Evolutionary conservation across 1,139 yeast genomes (phyloP).

Genomic region (Scheffersomyces parashehatae): DNA sequence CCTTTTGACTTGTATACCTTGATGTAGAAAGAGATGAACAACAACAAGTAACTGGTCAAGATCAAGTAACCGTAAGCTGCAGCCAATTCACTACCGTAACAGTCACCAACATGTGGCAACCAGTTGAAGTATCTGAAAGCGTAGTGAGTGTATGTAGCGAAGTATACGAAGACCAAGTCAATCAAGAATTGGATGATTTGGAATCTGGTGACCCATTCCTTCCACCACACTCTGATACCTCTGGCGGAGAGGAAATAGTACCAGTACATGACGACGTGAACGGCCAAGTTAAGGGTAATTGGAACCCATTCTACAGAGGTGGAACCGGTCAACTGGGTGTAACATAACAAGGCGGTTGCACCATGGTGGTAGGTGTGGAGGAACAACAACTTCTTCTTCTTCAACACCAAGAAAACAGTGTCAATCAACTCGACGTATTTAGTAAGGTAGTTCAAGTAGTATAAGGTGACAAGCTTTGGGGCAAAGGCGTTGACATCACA

Average conservation of each 20-base stretch:
- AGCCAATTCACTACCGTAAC: slow-evolving; percentile 91
- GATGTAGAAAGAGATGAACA: slow-evolving; percentile 92
- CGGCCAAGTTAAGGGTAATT: slow-evolving; percentile 82
- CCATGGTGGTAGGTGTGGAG: slow-evolving; percentile 98
- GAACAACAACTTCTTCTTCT: slow-evolving; percentile 86
- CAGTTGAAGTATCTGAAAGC: slow-evolving; percentile 58
- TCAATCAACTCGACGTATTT: slow-evolving; percentile 85
- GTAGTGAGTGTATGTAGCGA: slow-evolving; percentile 83
- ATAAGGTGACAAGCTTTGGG: slow-evolving; percentile 77
- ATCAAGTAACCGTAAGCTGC: slow-evolving; percentile 89
- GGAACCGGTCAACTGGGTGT: slow-evolving; percentile 86
- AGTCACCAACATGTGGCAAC: slow-evolving; percentile 82
- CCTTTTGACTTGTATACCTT: slow-evolving; percentile 68
- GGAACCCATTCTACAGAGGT: slow-evolving; percentile 97
- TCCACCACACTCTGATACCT: slow-evolving; percentile 99
- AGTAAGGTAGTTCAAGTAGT: slow-evolving; percentile 77
- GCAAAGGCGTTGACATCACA: slow-evolving; percentile 84
- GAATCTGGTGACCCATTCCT: slow-evolving; percentile 97
- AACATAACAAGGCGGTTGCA: slow-evolving; percentile 94
- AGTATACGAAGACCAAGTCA: slow-evolving; percentile 87
- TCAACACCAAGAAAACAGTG: slow-evolving; percentile 87
- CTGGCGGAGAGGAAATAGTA: slow-evolving; percentile 93
- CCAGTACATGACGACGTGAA: slow-evolving; percentile 98
- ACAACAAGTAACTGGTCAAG: slow-evolving; percentile 82
- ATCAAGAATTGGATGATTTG: slow-evolving; percentile 92